Base-by-base conservation (phyloP, 2,329 filamentous ascomycete genomes). In the Alternaria triticina region DNA sequence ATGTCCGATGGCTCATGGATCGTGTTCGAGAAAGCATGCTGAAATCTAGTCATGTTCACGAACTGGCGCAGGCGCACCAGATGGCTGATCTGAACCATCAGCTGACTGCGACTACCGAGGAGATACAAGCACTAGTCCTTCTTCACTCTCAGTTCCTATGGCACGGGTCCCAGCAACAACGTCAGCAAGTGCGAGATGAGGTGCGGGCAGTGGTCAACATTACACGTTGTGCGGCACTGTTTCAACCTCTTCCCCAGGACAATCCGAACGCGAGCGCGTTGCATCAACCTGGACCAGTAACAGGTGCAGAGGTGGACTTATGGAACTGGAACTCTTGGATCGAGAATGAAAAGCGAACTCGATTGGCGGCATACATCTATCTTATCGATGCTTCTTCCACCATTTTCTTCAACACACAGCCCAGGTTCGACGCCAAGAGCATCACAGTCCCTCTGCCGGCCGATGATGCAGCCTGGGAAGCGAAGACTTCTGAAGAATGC, bases 381-480 rank as follows among this genome's bases (percentile, higher is more conserved):
- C 79, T 92, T 17, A 82, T 86, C 33, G 90, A 93, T 72, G 83
- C 86, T 15, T 87, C 89, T 11, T 86, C 90, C 74, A 87, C 87
- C 17, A 85, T 93, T 20, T 93, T 89, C 75, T 93, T 92, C 84
- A 93, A 93, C 75, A 80, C 82, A n/a, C 79, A 84, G 10, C 86
- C 90, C 13, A 83, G 87, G 47, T 87, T 93, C 45, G 87, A 92
- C 62, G 80, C 85, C 9, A 83, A 88, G 33, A 90, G 92, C 68
- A 84, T 93, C 54, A 83, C 84, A 28, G 77, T 93, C 40, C 89
- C 90, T n/a, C 81, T 94, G 6, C 91, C 91, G 9, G 86, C 87
- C 13, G 90, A 93, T 70, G 91, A 93, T 77, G 89, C 89, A 15
- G 88, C 89, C 3, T 93, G 91, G 90, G 90, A 93, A 69, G 90